phyloP scores from a whole-genome alignment of 2,329 filamentous ascomycete species.

The Aschersonia sp. region DNA sequence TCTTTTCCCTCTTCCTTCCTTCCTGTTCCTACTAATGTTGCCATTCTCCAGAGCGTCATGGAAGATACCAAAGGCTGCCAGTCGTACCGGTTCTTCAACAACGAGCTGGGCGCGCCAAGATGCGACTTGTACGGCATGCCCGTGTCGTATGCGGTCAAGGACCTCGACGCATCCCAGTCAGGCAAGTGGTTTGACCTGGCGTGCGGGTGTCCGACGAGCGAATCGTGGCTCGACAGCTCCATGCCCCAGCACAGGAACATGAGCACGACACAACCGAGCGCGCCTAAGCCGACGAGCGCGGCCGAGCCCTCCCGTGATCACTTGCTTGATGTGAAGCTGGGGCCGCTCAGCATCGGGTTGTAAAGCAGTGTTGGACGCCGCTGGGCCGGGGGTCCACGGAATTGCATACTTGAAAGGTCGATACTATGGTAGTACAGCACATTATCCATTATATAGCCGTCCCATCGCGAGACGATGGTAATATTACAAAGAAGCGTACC shows the following conservation, averaged over 20 bases:
- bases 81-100: conserved; percentile 20
- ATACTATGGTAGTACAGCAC: no score
- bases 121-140: conserved; percentile 21
- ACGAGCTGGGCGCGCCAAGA: conserved; percentile 14
- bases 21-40: neutral
- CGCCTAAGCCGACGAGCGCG: neutral
- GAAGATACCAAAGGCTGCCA: conserved; percentile 17
- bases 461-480: no score
- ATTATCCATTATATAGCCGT: no score
- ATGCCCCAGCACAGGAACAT: neutral
- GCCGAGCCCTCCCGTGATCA: neutral
- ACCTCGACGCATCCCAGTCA: conserved; percentile 14
- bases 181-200: conserved; percentile 20
- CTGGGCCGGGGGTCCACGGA: neutral
- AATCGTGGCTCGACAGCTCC: conserved; percentile 5
- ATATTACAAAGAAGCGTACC: no score
- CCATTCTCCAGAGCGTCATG: conserved; percentile 13
- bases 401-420: no score
- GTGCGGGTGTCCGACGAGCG: conserved; percentile 18
- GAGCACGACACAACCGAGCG: neutral
- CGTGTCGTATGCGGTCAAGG: conserved; percentile 14
- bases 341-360: neutral
- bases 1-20: neutral
- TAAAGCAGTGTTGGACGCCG: neutral
- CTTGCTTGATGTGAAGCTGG: conserved; percentile 1